phyloP scores from a whole-genome alignment of 805 yeast species.

The Metschnikowia colocasiae region DNA sequence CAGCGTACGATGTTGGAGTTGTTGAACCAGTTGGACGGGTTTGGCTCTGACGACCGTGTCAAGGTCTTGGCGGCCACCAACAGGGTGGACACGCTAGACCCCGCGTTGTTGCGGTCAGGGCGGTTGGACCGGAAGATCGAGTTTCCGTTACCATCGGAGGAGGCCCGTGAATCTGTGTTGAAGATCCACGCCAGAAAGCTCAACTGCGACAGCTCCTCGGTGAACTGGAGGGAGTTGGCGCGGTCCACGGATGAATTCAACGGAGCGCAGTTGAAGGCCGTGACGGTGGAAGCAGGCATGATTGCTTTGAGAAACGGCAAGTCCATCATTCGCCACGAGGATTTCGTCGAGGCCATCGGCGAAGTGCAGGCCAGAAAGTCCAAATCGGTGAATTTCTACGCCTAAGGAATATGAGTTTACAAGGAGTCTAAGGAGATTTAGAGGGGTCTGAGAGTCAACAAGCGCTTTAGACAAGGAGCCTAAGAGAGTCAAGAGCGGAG shows the following conservation, averaged over 20 bases:
- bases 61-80: conserved; percentile 22
- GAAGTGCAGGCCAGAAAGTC: conserved; percentile 98
- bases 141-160: conserved; percentile 96
- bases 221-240: conserved; percentile 98
- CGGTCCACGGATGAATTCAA: conserved; percentile 97
- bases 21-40: conserved; percentile 22
- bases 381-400: conserved; percentile 93
- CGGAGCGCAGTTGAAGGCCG: conserved; percentile 98
- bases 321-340: conserved; percentile 88
- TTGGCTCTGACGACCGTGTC: conserved; percentile 43
- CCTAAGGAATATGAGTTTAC: conserved; percentile 54
- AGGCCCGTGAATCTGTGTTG: conserved; percentile 92
- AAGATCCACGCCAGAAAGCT: conserved; percentile 97
- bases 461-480: too few relatives aligned
- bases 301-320: conserved; percentile 96
- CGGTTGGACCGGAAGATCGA: conserved; percentile 44
- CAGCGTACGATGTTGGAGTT: conserved; percentile 23
- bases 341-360: conserved; percentile 95
- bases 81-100: conserved; percentile 22
- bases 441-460: too few relatives aligned
- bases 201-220: conserved; percentile 79
- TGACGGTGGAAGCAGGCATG: conserved; percentile 99
- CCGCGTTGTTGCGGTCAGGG: conserved; percentile 22
- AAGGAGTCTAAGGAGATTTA: too few relatives aligned
- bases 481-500: too few relatives aligned